Evolutionary conservation across 352 stramenopile genomes (phyloP).

Genomic region (Nothophytophthora sp.): DNA sequence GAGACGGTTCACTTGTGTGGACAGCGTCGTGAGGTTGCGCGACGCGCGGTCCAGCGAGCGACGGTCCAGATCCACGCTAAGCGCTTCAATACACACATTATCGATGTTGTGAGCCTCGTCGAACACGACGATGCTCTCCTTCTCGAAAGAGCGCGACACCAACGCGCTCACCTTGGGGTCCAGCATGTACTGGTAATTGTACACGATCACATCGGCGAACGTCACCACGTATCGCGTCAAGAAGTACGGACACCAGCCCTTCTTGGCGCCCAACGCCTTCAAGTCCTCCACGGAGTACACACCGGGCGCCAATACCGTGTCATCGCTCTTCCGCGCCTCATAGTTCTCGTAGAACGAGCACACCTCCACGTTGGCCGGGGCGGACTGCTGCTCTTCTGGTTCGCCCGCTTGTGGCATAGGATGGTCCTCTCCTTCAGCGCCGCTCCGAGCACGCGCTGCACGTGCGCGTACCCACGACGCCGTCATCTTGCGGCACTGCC

Average conservation of each 20-base stretch:
- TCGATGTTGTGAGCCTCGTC: conserved; percentile 99
- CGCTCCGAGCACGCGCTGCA: conserved; percentile 29
- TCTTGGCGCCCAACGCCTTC: conserved; percentile 90
- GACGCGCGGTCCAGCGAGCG: conserved; percentile 92
- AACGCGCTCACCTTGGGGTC: conserved; percentile 95
- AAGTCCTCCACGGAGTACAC: conserved; percentile 98
- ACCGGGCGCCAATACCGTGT: conserved; percentile 89
- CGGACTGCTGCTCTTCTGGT: not conserved
- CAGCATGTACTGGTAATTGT: conserved; percentile 99
- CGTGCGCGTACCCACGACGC: conserved; percentile 96
- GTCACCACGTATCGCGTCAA: conserved; percentile 97
- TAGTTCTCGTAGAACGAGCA: conserved; percentile 94
- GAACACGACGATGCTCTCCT: conserved; percentile 94
- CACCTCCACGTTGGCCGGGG: conserved; percentile 48
- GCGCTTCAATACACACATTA: conserved; percentile 99
- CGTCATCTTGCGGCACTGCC: conserved; percentile 97
- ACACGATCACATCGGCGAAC: conserved; percentile 98
- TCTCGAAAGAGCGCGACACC: conserved; percentile 95
- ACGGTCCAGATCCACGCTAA: conserved; percentile 96
- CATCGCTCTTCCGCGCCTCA: conserved; percentile 86
- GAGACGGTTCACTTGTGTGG: conserved; percentile 77
- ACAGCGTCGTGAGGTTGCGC: conserved; percentile 85
- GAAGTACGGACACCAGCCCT: conserved; percentile 99
- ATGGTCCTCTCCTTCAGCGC: conserved; percentile 5
- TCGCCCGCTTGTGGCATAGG: conserved; percentile 4